Percentiles rank a stretch among this genome's conserved stretches.
These are phyloP conservation scores for Yarrowia deformans DNA, from an alignment of 805 yeast genomes.

Conservation along the genomic window DNA sequence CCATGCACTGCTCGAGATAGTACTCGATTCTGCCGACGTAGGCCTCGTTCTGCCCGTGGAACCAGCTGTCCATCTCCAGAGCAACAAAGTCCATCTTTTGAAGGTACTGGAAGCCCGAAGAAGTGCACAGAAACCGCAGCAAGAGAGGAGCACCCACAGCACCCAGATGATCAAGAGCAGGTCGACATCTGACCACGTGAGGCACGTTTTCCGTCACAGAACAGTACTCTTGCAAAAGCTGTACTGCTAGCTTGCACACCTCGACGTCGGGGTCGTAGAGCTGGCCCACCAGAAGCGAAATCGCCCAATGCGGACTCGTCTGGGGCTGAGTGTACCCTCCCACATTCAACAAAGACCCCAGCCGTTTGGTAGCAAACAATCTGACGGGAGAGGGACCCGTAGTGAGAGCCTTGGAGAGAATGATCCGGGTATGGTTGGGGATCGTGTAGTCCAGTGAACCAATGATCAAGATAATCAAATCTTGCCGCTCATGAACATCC, in stretches of 20 bases:
- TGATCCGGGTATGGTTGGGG: constrained; percentile 70
- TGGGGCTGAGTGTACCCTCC: constrained; percentile 40
- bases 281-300: constrained; percentile 66
- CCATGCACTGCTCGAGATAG: constrained; percentile 45
- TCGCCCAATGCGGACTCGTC: constrained; percentile 53
- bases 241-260: constrained; percentile 65
- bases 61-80: constrained; percentile 73
- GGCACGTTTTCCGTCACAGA: constrained; percentile 57
- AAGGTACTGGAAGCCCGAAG: constrained; percentile 73
- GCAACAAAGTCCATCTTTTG: constrained; percentile 66
- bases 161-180: constrained; percentile 63
- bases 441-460: constrained; percentile 65
- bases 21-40: constrained; percentile 50
- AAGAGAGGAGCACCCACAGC: constrained; percentile 64
- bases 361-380: constrained; percentile 61
- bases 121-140: constrained; percentile 66
- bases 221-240: constrained; percentile 61
- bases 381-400: constrained; percentile 62
- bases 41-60: constrained; percentile 51
- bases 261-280: constrained; percentile 69
- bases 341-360: constrained; percentile 53
- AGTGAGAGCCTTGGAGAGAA: constrained; percentile 69
- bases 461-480: constrained; percentile 63
- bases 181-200: constrained; percentile 60
- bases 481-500: constrained; percentile 61